Base-by-base conservation (phyloP, 2,329 filamentous ascomycete species). In the Sporothrix phasma region DNA sequence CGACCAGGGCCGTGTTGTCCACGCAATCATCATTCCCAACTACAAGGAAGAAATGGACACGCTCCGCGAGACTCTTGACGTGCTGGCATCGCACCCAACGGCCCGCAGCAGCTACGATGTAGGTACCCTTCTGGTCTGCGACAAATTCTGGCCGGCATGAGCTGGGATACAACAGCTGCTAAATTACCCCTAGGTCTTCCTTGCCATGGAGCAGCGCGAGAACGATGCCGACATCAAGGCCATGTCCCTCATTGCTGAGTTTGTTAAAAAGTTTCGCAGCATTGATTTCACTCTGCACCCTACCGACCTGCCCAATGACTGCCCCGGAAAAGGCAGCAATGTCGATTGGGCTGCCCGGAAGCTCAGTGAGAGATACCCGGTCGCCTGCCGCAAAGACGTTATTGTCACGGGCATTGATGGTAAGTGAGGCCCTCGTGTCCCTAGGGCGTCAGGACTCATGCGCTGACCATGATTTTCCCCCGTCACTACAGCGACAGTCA, bases 261-360 rank as follows among this genome's bases (percentile, higher is more conserved):
- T 88, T 69, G 75, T 80, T 67, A 83, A 83, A 70, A 84, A 81
- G 65, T 90, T 90, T 71, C 83, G 84, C 47, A 81, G 80, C 65
- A 86, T 90, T 69, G 82, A 84, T 69, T 86, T 83, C 71, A 89
- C 86, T 2, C 74, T 88, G 13, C 88, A 90, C 70, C 87, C 88
- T 1, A 75, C 79, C 24, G 84, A 84, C 63, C 83, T 90, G 61
- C 81, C 82, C 3, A 84, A 85, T 13, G 88, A 90, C 72, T 83
- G 87, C 59, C 85, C 87, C 62, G 88, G 88, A 65, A 90, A 90
- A 72, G 88, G 88, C 67, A 90, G 87, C 76, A 90, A 90, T 73
- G 80, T 88, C 66, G 83, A 83, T 61, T 90, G 87, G 85, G 86
- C 86, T 19, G 87, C 86, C 10, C 81, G 82, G 67, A 84, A 86